These are phyloP conservation scores for Teratosphaeria destructans DNA, from an alignment of 2,329 filamentous ascomycete species.

Conservation along the genomic window DNA sequence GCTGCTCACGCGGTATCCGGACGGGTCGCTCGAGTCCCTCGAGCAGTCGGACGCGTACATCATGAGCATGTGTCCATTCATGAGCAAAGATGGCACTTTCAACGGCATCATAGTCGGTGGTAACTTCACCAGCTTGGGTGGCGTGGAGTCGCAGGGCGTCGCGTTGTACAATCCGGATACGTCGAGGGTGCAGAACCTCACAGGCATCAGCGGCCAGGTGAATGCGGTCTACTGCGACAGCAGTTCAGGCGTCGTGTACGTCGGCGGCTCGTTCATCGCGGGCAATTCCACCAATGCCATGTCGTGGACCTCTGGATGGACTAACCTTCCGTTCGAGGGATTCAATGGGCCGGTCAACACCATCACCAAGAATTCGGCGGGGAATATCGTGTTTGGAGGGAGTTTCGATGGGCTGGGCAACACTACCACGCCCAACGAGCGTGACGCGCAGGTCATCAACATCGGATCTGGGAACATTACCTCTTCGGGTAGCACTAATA, in stretches of 20 bases:
- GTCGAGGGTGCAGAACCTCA: slow-evolving; percentile 58
- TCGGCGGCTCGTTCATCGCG: slow-evolving; percentile 76
- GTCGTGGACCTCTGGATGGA: slow-evolving; percentile 67
- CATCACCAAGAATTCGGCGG: slow-evolving; percentile 68
- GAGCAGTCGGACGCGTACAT: slow-evolving; percentile 77
- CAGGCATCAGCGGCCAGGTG: slow-evolving; percentile 75
- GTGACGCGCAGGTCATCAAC: slow-evolving; percentile 69
- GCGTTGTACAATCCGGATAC: slow-evolving; percentile 71
- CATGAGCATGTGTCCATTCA: slow-evolving; percentile 74
- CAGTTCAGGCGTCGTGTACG: slow-evolving; percentile 67
- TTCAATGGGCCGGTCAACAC: slow-evolving; percentile 89
- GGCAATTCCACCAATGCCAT: slow-evolving; percentile 83
- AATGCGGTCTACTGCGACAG: slow-evolving; percentile 74
- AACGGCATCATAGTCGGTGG: slow-evolving; percentile 77
- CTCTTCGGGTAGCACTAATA: slow-evolving; percentile 51
- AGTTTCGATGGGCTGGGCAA: slow-evolving; percentile 83
- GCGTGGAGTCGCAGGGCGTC: slow-evolving; percentile 63
- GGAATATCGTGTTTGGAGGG: slow-evolving; percentile 85
- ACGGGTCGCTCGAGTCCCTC: slow-evolving; percentile 68
- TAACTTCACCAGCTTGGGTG: slow-evolving; percentile 84
- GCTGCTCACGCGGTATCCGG: slow-evolving; percentile 71
- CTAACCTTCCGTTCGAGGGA: slow-evolving; percentile 76
- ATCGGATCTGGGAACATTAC: slow-evolving; percentile 67
- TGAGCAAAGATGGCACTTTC: slow-evolving; percentile 53
- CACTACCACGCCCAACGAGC: slow-evolving; percentile 54